phyloP scores from a whole-genome alignment of 2,329 filamentous ascomycete species.

The Alternaria sp. region DNA sequence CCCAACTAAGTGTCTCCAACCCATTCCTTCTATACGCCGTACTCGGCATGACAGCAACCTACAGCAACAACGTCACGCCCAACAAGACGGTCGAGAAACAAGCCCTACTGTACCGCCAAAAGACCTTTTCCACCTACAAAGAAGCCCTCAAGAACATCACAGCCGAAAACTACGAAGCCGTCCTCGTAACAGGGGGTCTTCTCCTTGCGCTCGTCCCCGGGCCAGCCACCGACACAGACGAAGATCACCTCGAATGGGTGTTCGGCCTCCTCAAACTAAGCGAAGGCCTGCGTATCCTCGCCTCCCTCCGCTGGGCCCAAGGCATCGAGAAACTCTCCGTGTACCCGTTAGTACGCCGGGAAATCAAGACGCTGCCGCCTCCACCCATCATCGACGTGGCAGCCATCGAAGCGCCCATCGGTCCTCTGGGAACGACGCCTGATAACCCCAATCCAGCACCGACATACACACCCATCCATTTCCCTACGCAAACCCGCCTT shows the following conservation, averaged over 20 bases:
- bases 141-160: conserved; percentile 38
- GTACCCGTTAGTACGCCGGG: conserved; percentile 37
- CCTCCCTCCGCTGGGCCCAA: conserved; percentile 35
- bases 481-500: conserved; percentile 16
- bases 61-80: conserved; percentile 22
- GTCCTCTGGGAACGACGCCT: conserved; percentile 25
- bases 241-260: conserved; percentile 33
- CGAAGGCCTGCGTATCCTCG: conserved; percentile 41
- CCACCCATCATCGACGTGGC: conserved; percentile 23
- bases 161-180: conserved; percentile 39
- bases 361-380: conserved; percentile 36
- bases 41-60: conserved; percentile 36
- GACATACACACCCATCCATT: conserved; percentile 22
- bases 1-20: conserved; percentile 26
- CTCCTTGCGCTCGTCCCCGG: conserved; percentile 29
- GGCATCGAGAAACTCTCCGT: conserved; percentile 43
- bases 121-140: conserved; percentile 34
- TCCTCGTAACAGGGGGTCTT: conserved; percentile 35
- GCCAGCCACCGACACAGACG: conserved; percentile 13
- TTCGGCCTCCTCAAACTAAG: conserved; percentile 34
- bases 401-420: conserved; percentile 11
- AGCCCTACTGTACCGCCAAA: conserved; percentile 35
- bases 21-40: conserved; percentile 35
- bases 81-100: conserved; percentile 18
- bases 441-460: conserved; percentile 35